Evolutionary conservation across 1,139 yeast genomes (phyloP).

Genomic region (Chernovozyma aurita): DNA sequence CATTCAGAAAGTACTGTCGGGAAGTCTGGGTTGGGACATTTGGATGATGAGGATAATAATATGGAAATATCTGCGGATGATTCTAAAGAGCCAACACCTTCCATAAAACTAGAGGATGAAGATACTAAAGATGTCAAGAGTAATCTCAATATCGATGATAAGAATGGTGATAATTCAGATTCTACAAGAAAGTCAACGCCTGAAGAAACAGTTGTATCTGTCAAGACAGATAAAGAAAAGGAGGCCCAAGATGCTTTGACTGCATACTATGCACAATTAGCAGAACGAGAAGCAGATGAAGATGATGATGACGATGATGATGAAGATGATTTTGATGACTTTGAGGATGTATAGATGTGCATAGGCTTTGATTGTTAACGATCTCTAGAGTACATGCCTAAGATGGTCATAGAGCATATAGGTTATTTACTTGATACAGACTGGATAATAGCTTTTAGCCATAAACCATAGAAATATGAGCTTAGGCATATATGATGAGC

Average conservation of each 20-base stretch:
- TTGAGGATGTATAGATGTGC: constrained; percentile 37
- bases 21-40: constrained; percentile 43
- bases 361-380: too few species aligned
- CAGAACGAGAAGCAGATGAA: constrained; percentile 57
- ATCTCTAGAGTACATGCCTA: too few species aligned
- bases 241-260: constrained; percentile 77
- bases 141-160: constrained; percentile 6
- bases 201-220: constrained; percentile 14
- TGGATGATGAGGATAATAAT: constrained; percentile 35
- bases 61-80: constrained; percentile 5
- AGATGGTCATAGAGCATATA: too few species aligned
- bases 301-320: constrained; percentile 59
- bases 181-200: constrained; percentile 7
- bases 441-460: too few species aligned
- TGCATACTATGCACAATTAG: constrained; percentile 71
- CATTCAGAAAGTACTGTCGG: constrained; percentile 90
- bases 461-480: too few species aligned
- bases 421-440: too few species aligned
- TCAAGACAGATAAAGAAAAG: constrained; percentile 36
- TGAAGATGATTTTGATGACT: constrained; percentile 47
- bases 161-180: constrained; percentile 8
- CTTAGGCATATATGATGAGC: too few species aligned
- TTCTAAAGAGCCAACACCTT: neutral
- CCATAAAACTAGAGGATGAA: constrained; percentile 13
- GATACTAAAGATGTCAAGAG: constrained; percentile 7